Conservation (phyloP, 2,329 filamentous ascomycete genomes). For the Ceratocystis cubensis region DNA sequence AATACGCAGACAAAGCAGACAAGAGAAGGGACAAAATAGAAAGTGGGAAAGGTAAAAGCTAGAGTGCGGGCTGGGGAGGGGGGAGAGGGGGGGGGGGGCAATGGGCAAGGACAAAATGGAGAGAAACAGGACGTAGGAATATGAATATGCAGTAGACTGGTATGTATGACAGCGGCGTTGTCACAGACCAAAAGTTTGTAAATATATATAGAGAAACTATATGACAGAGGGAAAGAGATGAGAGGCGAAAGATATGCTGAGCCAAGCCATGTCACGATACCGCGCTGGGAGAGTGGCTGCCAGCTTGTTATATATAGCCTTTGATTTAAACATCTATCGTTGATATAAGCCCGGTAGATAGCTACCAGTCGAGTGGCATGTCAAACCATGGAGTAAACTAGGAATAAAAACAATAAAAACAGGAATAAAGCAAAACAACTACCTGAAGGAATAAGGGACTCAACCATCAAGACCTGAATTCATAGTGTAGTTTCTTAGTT, state of each 20-base stretch:
- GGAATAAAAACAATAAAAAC: background rate
- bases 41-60: background rate
- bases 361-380: constrained; percentile 1
- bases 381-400: background rate
- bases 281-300: background rate
- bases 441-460: background rate
- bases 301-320: constrained; percentile 8
- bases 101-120: background rate
- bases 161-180: background rate
- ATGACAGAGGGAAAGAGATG: background rate
- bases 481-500: background rate
- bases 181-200: background rate
- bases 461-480: background rate
- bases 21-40: background rate
- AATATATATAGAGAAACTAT: background rate
- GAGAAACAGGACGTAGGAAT: background rate
- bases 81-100: background rate
- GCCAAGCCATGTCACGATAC: background rate
- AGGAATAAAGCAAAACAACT: background rate
- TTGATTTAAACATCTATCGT: background rate
- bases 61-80: background rate
- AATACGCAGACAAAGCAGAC: background rate
- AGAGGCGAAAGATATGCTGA: background rate
- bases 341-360: constrained; percentile 5
- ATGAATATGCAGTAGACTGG: background rate